A percentile compares a stretch with the other conserved stretches of the same genome.
Evolutionary conservation across 2,329 filamentous ascomycete species (phyloP).

Genomic region (Lasiodiplodia hormozganensis): DNA sequence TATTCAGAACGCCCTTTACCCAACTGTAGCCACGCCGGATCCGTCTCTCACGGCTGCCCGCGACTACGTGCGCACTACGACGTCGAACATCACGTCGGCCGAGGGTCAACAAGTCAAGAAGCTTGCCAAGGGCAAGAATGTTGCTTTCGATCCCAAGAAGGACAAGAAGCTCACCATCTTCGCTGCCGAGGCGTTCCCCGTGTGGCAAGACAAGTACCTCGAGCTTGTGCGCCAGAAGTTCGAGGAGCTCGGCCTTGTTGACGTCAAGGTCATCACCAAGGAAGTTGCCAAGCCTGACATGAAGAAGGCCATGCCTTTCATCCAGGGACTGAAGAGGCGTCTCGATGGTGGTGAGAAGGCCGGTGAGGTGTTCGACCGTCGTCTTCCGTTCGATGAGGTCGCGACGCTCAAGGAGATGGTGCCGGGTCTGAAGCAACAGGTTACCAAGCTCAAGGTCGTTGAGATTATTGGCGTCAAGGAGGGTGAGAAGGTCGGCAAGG

Average conservation of each 20-base stretch:
- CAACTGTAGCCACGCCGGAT: constrained; percentile 70
- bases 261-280: constrained; percentile 82
- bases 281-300: constrained; percentile 85
- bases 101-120: constrained; percentile 86
- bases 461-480: constrained; percentile 76
- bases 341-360: constrained; percentile 72
- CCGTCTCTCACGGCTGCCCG: constrained; percentile 76
- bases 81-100: constrained; percentile 82
- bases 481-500: constrained; percentile 68
- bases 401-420: constrained; percentile 79
- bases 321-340: constrained; percentile 84
- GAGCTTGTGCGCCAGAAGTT: constrained; percentile 77
- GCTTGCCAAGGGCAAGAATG: constrained; percentile 89
- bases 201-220: constrained; percentile 92
- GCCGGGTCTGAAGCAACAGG: constrained; percentile 76
- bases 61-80: constrained; percentile 78
- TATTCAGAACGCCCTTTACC: constrained; percentile 81
- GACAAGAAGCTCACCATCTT: constrained; percentile 91
- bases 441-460: constrained; percentile 71
- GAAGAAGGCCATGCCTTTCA: constrained; percentile 98
- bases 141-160: constrained; percentile 85
- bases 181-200: constrained; percentile 78
- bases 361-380: constrained; percentile 77
- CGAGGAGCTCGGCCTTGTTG: constrained; percentile 68
- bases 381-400: constrained; percentile 86